Base-by-base conservation (phyloP, 257 asterid species). In the Knoxia roxburghii region DNA sequence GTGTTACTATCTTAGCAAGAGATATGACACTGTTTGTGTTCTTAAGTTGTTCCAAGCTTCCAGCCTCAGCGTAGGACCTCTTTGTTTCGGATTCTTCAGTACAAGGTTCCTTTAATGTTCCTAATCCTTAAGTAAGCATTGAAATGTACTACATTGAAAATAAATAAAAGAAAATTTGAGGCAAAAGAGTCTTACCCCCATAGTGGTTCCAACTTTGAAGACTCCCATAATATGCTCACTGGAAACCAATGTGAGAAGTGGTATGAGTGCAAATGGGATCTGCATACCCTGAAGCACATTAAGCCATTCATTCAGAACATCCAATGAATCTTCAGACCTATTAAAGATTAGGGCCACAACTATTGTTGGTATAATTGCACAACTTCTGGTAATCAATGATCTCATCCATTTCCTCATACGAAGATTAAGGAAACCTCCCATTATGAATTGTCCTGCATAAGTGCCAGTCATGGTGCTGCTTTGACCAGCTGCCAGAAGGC, bases 401-500 rank as follows among this genome's bases (percentile, higher is more conserved):
- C 99, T 81, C 49, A 90, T 63, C 62, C 96, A 93, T 82, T 93
- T 93, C 86, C 83, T 86, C 68, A 90, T 63, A 39, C 89, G 87
- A 51, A 93, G 91, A 74, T 93, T 85, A 24, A 93, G 91, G 80
- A 93, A 93, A 69, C 99, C 99, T 26, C 98, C 98, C 97, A 93
- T 93, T 70, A 93, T 88, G 75, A 93, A 93, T 75, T 93, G 98
- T 35, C 99, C 99, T 37, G 97, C 99, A 68, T 93, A 90, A 4
- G 99, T 93, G 24, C 99, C 99, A 0, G 97, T 93, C 50, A 93
- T 88, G 10, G 99, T 93, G 74, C 99, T 93, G 64, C 99, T 93
- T 70, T 87, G 94, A 33, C 99, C 99, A 14, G 99, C 99, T 37
- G 99, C 99, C 80, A 93, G 79, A 73, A 93, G 83, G 20, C 99